Evolutionary conservation across 2,329 filamentous ascomycete species (phyloP), one percentile per base, ranked within the genome.

Genomic region (Incumbomyces delicatus): DNA sequence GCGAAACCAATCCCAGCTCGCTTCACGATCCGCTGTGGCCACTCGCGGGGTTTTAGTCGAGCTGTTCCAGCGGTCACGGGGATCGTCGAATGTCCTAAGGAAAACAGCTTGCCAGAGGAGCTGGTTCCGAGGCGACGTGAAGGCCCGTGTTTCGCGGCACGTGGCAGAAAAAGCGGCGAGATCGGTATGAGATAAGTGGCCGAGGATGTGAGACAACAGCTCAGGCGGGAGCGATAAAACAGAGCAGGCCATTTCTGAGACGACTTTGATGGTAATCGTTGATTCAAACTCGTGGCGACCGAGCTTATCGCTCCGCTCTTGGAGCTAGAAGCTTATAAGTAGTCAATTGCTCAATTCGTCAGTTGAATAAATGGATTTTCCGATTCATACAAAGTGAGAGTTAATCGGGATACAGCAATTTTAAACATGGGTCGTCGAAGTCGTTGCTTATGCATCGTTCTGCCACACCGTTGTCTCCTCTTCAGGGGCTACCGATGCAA

Each of bases 11-110:
- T 58, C 44, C 45, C 47, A 56, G 10, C n/a, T 33, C 11, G 8
- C 20, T 13, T 41, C 17, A 31, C 40, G 35, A 16, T 44, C n/a
- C n/a, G 18, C 8, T 12, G 33, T 30, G 10, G 29, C 18, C 11
- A 11, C 14, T 12, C 41, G 32, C 6, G 29, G 14, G 12, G 40
- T 20, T 16, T 35, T 48, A 27, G 42, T 54, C 20, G 49, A 35
- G 27, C 33, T 37, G 17, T 50, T 44, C 52, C 50, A 57, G 18
- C 53, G 50, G 34, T 55, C 48, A 13, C 50, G 43, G 2, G 55
- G 55, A 37, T 58, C 54, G 29, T 58, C 55, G 33, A 55, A 58
- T 6, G 53, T 34, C 17, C 51, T 44, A n/a, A 55, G 36, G 31
- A 55, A 58, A 1, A 48, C 51, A n/a, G 53, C 46, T 39, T 48